Evolutionary conservation across 1,139 yeast genomes (phyloP).

Genomic region (Suhomyces bribrorum): DNA sequence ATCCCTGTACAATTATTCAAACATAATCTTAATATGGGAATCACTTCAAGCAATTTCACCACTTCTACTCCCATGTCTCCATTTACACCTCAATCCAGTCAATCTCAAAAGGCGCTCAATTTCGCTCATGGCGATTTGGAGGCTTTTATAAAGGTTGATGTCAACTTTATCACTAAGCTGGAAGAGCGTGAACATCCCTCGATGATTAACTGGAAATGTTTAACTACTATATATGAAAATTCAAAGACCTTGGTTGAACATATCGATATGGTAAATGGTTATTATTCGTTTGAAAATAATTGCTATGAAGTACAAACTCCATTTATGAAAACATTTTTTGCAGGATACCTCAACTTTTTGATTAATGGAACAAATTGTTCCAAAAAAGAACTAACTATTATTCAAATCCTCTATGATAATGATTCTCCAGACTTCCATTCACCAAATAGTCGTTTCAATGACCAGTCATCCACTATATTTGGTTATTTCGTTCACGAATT

Average conservation of each 20-base stretch:
- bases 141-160: conserved; percentile 31
- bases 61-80: conserved; percentile 16
- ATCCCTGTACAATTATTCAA: conserved; percentile 16
- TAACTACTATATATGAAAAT: conserved; percentile 32
- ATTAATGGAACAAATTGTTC: conserved; percentile 33
- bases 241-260: conserved; percentile 25
- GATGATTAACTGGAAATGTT: conserved; percentile 39
- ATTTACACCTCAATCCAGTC: conserved; percentile 10
- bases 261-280: conserved; percentile 41
- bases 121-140: conserved; percentile 29
- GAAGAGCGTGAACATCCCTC: conserved; percentile 11
- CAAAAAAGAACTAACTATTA: conserved; percentile 28
- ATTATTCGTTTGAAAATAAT: conserved; percentile 18
- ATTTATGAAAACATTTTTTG: conserved; percentile 41
- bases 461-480: conserved; percentile 20
- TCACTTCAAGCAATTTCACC: conserved; percentile 4
- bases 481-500: conserved; percentile 36
- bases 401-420: conserved; percentile 32
- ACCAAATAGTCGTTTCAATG: conserved; percentile 13
- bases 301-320: conserved; percentile 38
- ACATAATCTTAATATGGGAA: conserved; percentile 15
- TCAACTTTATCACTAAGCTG: conserved; percentile 10
- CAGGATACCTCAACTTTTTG: conserved; percentile 41
- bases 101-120: conserved; percentile 20
- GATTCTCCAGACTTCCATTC: conserved; percentile 10